Evolutionary conservation across 2,329 filamentous ascomycete species (phyloP), one percentile per base, ranked within the genome.

Genomic region (Aspergillus sp.): DNA sequence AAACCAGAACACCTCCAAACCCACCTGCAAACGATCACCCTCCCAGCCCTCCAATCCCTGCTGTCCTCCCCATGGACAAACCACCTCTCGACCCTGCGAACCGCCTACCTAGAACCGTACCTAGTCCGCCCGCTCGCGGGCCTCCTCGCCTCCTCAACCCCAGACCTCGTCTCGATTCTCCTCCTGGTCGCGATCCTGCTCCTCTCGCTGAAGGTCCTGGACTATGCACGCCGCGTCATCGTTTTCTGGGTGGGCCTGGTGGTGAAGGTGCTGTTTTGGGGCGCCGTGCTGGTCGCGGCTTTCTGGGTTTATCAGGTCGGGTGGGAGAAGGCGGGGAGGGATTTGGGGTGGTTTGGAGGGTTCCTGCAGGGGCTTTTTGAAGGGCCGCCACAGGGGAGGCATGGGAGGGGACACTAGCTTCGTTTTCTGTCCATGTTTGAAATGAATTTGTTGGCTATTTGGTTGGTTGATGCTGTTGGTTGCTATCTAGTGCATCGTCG

Each of bases 211-310:
- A 73, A 75, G 43, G 66, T 91, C 26, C 62, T 80, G 42, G 72
- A 79, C 53, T 80, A 82, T 64, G 64, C 86, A 12, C 76, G 78
- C 40, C 74, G 84, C 39, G 63, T 85, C 13, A 68, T 93, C 36
- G 64, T 86, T 51, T 93, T 79, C 65, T 86, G 85, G 76, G 74
- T 86, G 32, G 66, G 72, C n/a, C 52, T 93, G 34, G 68, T 69
- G 8, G 56, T 84, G 41, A 63, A 72, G 15, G 44, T 86, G 26
- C 55, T 73, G 2, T 75, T 86, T 42, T 91, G 78, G 75, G 71
- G 70, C 1, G 55, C 64, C 2, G 44, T 88, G 2, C 61, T 69
- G 4, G 66, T 68, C 0, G 26, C 77, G 0, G 67, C 67, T 0
- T 63, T 77, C 12, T 68, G 71, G 39, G 66, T 80, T 3, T 81